phyloP scores from a whole-genome alignment of 768 basidiomycete species.

The Leucocoprinus birnbaumii region DNA sequence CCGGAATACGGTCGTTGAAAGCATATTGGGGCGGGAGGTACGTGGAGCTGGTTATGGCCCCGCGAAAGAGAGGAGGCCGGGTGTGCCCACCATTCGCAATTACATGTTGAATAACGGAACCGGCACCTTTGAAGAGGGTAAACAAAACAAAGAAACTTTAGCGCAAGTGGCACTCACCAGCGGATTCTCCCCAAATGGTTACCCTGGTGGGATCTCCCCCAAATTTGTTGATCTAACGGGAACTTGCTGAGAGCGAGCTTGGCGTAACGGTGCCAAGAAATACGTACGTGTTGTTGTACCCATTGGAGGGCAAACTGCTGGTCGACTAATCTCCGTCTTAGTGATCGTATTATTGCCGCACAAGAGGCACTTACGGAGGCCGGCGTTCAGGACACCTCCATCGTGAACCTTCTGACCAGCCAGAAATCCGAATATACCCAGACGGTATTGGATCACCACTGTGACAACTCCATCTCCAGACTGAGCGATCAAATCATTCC shows the following conservation, averaged over 20 bases:
- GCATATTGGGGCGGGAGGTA: slow-evolving; percentile 41
- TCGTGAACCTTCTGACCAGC: slow-evolving; percentile 38
- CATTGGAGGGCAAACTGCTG: slow-evolving; percentile 40
- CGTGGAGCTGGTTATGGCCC: slow-evolving; percentile 39
- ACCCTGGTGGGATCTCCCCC: slow-evolving; percentile 37
- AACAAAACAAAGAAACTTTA: background rate
- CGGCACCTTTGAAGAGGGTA: slow-evolving; percentile 29
- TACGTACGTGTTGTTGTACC: slow-evolving; percentile 37
- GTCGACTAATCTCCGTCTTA: slow-evolving; percentile 28
- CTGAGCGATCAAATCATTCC: slow-evolving; percentile 29
- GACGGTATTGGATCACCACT: slow-evolving; percentile 40
- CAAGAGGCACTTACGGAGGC: slow-evolving; percentile 38
- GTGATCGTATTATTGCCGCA: background rate
- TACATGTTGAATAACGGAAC: slow-evolving; percentile 45
- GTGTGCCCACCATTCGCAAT: slow-evolving; percentile 42
- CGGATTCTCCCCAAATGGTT: slow-evolving; percentile 42
- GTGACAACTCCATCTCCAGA: slow-evolving; percentile 27
- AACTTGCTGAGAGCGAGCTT: background rate
- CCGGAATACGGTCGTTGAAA: slow-evolving; percentile 36
- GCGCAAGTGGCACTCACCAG: slow-evolving; percentile 22
- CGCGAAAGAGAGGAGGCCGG: slow-evolving; percentile 36
- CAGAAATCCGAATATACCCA: slow-evolving; percentile 46
- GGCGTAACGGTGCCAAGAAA: too few relatives aligned
- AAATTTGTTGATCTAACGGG: slow-evolving; percentile 32
- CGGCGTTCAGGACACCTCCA: slow-evolving; percentile 43